phyloP scores from a whole-genome alignment of 805 yeast species.

The Blastobotrys attinorum region DNA sequence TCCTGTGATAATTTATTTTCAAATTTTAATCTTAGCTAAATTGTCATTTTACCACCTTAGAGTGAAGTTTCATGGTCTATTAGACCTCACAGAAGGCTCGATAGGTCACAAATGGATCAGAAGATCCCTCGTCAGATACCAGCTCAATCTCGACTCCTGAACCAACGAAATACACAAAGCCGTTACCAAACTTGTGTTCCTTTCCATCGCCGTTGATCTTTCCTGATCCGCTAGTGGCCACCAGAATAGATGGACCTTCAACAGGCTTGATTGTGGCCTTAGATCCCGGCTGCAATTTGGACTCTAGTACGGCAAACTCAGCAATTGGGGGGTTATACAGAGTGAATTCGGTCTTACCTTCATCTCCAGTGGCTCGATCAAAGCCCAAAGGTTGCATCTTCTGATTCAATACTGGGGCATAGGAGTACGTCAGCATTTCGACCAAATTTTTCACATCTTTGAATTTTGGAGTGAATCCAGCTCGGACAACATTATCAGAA shows the following conservation, averaged over 20 bases:
- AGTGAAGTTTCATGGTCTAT: background rate
- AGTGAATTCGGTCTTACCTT: slow-evolving; percentile 22
- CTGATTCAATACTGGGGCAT: slow-evolving; percentile 87
- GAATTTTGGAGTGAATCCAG: slow-evolving; percentile 99
- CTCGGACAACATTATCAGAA: slow-evolving; percentile 94
- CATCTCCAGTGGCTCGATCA: slow-evolving; percentile 31
- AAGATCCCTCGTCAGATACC: slow-evolving; percentile 19
- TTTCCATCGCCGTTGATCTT: slow-evolving; percentile 35
- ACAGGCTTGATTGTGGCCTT: slow-evolving; percentile 51
- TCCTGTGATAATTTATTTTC: slow-evolving; percentile 18
- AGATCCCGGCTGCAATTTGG: slow-evolving; percentile 44
- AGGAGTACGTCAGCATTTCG: slow-evolving; percentile 80
- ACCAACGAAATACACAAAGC: slow-evolving; percentile 78
- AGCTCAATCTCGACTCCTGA: slow-evolving; percentile 65
- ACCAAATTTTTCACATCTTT: slow-evolving; percentile 90
- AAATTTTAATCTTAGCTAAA: background rate
- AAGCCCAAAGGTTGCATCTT: slow-evolving; percentile 67
- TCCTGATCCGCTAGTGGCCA: slow-evolving; percentile 79
- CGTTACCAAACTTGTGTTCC: slow-evolving; percentile 45
- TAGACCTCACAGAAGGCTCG: slow-evolving; percentile 55
- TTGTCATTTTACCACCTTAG: background rate
- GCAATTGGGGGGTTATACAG: slow-evolving; percentile 94
- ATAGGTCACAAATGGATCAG: slow-evolving; percentile 58
- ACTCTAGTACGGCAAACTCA: slow-evolving; percentile 89
- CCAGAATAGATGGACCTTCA: slow-evolving; percentile 81